Evolutionary conservation across 768 basidiomycete species (phyloP).

Genomic region (Termitomyces sp.): DNA sequence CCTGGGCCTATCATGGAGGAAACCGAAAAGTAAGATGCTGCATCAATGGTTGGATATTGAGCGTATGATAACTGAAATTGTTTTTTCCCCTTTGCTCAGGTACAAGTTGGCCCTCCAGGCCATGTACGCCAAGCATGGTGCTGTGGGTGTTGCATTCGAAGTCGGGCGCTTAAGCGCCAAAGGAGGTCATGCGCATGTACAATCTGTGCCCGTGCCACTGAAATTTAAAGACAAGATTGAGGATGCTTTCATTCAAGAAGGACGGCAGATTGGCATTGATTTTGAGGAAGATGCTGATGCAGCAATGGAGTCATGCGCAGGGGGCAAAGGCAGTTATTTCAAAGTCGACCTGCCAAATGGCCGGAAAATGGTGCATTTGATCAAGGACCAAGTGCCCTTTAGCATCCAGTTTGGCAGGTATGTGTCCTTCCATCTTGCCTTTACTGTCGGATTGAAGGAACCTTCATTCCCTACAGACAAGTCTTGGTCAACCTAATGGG

Average conservation of each 20-base stretch:
- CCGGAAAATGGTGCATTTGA: conserved; percentile 77
- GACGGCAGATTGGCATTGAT: conserved; percentile 57
- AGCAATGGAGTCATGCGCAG: conserved; percentile 48
- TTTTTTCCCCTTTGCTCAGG: conserved; percentile 27
- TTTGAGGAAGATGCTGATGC: conserved; percentile 70
- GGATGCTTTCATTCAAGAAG: conserved; percentile 67
- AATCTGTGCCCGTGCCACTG: conserved; percentile 75
- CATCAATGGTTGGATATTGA: conserved; percentile 4
- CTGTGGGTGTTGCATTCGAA: conserved; percentile 78
- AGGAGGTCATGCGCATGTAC: conserved; percentile 94
- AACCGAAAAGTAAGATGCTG: conserved; percentile 56
- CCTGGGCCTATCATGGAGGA: conserved; percentile 73
- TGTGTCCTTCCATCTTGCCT: conserved; percentile 17
- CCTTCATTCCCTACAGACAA: conserved; percentile 45
- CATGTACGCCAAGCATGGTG: conserved; percentile 66
- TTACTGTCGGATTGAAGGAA: conserved; percentile 4
- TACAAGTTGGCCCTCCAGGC: conserved; percentile 73
- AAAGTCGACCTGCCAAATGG: conserved; percentile 88
- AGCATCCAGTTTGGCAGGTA: conserved; percentile 93
- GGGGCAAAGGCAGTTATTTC: conserved; percentile 75
- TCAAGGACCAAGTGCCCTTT: conserved; percentile 75
- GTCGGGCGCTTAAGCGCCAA: conserved; percentile 77
- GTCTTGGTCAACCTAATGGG: conserved; percentile 75
- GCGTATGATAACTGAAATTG: conserved; percentile 2
- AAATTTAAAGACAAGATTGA: conserved; percentile 60